These are phyloP conservation scores for Stentor roeselii DNA, from an alignment of 73 alveolate genomes.

Conservation along the genomic window DNA sequence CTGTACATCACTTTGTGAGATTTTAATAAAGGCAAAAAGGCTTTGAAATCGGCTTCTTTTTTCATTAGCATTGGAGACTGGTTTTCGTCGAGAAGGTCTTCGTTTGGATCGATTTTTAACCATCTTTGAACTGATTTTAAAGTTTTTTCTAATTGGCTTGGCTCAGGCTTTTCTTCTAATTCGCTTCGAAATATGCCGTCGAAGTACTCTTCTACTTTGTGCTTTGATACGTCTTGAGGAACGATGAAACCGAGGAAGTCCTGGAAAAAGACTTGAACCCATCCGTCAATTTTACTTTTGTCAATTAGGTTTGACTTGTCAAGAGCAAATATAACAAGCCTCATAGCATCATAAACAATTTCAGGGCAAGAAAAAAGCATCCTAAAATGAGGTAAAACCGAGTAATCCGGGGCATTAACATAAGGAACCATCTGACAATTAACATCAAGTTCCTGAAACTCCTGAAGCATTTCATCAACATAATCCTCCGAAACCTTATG, in stretches of 20 bases:
- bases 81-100: not conserved
- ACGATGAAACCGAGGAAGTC: not conserved
- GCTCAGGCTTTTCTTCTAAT: not conserved
- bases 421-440: no score
- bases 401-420: not conserved
- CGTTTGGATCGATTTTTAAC: no score
- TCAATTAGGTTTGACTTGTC: not conserved
- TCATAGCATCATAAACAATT: not conserved
- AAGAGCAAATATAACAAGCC: not conserved
- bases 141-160: no score
- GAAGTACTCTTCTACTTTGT: constrained; percentile 4
- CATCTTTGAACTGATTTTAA: no score
- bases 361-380: not conserved
- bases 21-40: not conserved
- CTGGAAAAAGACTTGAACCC: not conserved
- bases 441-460: not conserved
- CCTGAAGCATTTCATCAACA: constrained; percentile 10
- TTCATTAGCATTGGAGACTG: not conserved
- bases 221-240: not conserved
- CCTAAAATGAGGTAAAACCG: constrained; percentile 18
- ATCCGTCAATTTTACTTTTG: not conserved
- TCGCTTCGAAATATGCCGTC: not conserved
- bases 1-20: not conserved
- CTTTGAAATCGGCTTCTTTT: not conserved
- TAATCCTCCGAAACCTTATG: not conserved